phyloP scores from a whole-genome alignment of 2,329 filamentous ascomycete genomes.

The Dactylellina parvicollis region DNA sequence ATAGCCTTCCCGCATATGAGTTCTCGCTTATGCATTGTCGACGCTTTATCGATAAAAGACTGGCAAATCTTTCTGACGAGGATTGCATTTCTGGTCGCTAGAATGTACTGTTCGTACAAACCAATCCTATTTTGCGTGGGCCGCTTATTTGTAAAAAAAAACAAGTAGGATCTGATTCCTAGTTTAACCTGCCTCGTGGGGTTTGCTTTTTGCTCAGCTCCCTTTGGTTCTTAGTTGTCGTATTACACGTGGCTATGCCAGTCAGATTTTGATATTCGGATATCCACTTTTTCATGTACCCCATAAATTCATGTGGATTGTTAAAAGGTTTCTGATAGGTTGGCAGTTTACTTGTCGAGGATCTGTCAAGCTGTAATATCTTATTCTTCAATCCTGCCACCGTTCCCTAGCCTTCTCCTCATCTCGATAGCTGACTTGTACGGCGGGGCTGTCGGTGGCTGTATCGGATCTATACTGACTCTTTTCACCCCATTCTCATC shows the following conservation, averaged over 20 bases:
- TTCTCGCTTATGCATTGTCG: conserved; percentile 54
- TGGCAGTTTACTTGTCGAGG: background rate
- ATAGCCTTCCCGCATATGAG: conserved; percentile 53
- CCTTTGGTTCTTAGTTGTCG: conserved; percentile 5
- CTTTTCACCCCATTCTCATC: conserved; percentile 63
- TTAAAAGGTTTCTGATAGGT: conserved; percentile 22
- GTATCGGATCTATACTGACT: conserved; percentile 87
- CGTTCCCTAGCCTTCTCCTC: conserved; percentile 64
- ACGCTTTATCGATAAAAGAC: conserved; percentile 50
- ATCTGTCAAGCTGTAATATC: conserved; percentile 7
- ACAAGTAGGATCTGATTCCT: conserved; percentile 49
- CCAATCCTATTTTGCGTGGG: conserved; percentile 27
- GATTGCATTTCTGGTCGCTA: conserved; percentile 40
- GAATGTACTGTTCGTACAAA: background rate
- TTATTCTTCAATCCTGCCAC: conserved; percentile 46
- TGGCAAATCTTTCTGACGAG: conserved; percentile 34
- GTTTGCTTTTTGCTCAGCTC: conserved; percentile 6
- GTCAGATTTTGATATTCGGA: conserved; percentile 34
- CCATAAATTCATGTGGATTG: conserved; percentile 12
- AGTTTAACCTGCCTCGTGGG: background rate
- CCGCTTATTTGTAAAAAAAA: conserved; percentile 11
- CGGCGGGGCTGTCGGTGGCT: conserved; percentile 93
- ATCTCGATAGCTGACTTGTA: conserved; percentile 92
- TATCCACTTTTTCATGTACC: conserved; percentile 8
- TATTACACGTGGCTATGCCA: conserved; percentile 52